phyloP scores from a whole-genome alignment of 495 filamentous ascomycete species.

The Aspergillus heteromorphus region DNA sequence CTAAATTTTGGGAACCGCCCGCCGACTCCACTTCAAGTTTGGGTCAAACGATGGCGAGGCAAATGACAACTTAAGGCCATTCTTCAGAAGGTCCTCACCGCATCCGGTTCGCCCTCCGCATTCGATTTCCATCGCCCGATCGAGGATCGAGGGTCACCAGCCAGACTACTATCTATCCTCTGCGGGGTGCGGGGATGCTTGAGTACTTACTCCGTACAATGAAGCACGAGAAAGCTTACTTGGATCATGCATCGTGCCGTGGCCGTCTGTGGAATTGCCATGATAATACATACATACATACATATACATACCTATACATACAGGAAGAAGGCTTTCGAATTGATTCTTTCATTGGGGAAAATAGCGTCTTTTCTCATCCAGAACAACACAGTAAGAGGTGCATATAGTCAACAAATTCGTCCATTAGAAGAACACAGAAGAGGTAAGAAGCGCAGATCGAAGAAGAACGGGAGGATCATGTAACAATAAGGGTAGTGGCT shows the following conservation, averaged over 20 bases:
- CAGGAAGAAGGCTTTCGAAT: conserved; percentile 1
- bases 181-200: conserved; percentile 1
- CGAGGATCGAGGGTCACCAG: no score
- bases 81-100: no score
- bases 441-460: conserved; percentile 10
- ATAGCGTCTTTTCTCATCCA: conserved; percentile 25
- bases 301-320: not conserved
- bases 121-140: no score
- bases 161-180: no score
- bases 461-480: conserved; percentile 19
- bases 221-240: no score
- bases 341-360: conserved; percentile 13
- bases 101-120: no score
- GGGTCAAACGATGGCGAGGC: no score
- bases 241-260: not conserved
- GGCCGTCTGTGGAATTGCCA: not conserved
- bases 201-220: no score
- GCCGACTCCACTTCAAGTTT: not conserved
- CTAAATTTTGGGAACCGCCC: not conserved
- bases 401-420: conserved; percentile 31
- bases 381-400: conserved; percentile 26
- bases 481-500: conserved; percentile 18
- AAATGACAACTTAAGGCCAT: no score
- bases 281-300: not conserved
- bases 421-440: conserved; percentile 17